Percentiles rank a stretch among this genome's conserved stretches.
Conservation (phyloP, 2,329 filamentous ascomycete genomes). For the Diplodia seriata region DNA sequence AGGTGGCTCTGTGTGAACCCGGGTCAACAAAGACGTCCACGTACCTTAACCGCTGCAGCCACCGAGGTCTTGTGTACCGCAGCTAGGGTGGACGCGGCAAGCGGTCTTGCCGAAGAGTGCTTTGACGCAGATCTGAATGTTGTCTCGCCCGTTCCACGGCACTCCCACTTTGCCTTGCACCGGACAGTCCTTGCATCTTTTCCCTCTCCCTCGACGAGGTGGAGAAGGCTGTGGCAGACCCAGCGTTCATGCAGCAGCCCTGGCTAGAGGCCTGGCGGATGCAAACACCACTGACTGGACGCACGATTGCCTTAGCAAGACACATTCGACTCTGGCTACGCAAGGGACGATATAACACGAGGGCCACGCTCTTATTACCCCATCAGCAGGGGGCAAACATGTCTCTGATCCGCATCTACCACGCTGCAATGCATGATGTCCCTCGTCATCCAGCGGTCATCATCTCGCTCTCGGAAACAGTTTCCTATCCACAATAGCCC, state of each 20-base stretch:
- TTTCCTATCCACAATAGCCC: not conserved
- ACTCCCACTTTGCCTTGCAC: not conserved
- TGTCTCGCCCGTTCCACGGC: not conserved
- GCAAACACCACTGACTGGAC: not conserved
- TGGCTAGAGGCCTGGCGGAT: not conserved
- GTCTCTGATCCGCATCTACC: constrained; percentile 20
- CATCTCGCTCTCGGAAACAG: constrained; percentile 3
- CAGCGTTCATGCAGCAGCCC: not conserved
- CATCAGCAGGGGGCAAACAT: constrained; percentile 17
- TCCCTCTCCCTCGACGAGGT: not conserved
- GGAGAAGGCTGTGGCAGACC: not conserved
- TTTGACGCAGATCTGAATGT: not conserved
- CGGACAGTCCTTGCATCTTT: constrained; percentile 7
- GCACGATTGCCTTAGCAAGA: constrained; percentile 1
- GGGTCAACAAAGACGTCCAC: constrained; percentile 13
- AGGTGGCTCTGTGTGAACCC: constrained; percentile 17
- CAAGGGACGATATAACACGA: constrained; percentile 18
- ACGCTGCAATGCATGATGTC: not conserved
- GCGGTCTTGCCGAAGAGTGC: not conserved
- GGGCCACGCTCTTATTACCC: constrained; percentile 7
- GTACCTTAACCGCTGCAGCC: constrained; percentile 12
- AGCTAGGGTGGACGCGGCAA: not conserved
- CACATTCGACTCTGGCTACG: constrained; percentile 4
- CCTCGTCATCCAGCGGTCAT: not conserved
- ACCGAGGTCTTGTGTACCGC: constrained; percentile 10